Conservation (phyloP, 2,329 filamentous ascomycete genomes). For the Incumbomyces delicatus region DNA sequence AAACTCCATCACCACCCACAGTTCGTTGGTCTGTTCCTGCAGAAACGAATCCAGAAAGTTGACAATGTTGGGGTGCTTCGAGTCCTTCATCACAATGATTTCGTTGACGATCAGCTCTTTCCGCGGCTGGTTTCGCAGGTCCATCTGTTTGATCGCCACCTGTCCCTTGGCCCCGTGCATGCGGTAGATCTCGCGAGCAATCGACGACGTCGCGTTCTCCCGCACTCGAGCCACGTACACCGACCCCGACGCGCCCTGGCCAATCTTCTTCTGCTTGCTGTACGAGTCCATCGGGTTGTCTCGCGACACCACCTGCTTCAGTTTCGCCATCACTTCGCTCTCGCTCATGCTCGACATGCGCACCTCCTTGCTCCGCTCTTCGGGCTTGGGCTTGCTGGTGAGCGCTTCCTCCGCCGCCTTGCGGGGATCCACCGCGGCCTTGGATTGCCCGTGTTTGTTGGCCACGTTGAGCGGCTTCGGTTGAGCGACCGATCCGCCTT, state of each 20-base stretch:
- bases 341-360: conserved; percentile 99
- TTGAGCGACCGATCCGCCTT: conserved; percentile 39
- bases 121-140: conserved; percentile 87
- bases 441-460: conserved; percentile 48
- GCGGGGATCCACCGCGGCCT: conserved; percentile 54
- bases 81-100: conserved; percentile 99
- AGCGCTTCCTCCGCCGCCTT: conserved; percentile 86
- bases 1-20: conserved; percentile 99
- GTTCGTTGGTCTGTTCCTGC: conserved; percentile 82
- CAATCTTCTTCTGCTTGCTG: conserved; percentile 99
- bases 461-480: conserved; percentile 74
- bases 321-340: conserved; percentile 89
- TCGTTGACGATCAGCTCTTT: conserved; percentile 99
- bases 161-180: conserved; percentile 73
- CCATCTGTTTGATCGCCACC: conserved; percentile 99
- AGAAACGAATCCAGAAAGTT: conserved; percentile 97
- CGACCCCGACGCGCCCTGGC: conserved; percentile 92
- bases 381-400: conserved; percentile 64
- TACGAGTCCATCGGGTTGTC: conserved; percentile 92
- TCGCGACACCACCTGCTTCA: conserved; percentile 90
- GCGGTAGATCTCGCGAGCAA: conserved; percentile 68
- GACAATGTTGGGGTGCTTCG: conserved; percentile 95
- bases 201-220: conserved; percentile 69
- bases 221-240: conserved; percentile 97
- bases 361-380: conserved; percentile 77